Evolutionary conservation across 257 asterid genomes (phyloP).

Genomic region (Scutellaria minor): DNA sequence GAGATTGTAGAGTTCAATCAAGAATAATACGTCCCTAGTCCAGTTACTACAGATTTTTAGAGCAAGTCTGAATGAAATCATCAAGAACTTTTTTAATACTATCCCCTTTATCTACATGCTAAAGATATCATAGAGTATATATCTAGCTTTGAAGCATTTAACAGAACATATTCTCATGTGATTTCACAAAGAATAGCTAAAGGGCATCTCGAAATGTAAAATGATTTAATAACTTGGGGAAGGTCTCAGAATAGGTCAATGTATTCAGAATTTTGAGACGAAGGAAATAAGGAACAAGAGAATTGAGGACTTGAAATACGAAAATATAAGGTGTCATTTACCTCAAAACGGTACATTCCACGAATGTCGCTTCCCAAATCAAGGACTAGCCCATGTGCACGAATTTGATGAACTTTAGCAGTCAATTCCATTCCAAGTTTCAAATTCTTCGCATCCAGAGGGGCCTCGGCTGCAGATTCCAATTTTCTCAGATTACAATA

Average conservation of each 20-base stretch:
- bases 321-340: constrained; percentile 34
- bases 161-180: not conserved
- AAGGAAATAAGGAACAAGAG: not conserved
- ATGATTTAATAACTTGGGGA: not conserved
- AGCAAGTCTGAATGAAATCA: not conserved
- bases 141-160: not conserved
- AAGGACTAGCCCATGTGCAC: constrained; percentile 87
- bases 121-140: not conserved
- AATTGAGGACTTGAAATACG: not conserved
- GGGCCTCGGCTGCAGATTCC: constrained; percentile 42
- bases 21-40: not conserved
- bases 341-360: constrained; percentile 94
- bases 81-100: not conserved
- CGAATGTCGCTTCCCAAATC: constrained; percentile 81
- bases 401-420: constrained; percentile 83
- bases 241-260: not conserved
- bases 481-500: constrained; percentile 25
- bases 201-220: not conserved
- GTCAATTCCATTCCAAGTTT: constrained; percentile 74
- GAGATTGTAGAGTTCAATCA: not conserved
- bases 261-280: not conserved
- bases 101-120: too few species aligned
- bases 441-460: constrained; percentile 61
- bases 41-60: not conserved
- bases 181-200: not conserved